Conservation (phyloP, 441 rosid genomes). For the Bocquillonia castaneifolia region DNA sequence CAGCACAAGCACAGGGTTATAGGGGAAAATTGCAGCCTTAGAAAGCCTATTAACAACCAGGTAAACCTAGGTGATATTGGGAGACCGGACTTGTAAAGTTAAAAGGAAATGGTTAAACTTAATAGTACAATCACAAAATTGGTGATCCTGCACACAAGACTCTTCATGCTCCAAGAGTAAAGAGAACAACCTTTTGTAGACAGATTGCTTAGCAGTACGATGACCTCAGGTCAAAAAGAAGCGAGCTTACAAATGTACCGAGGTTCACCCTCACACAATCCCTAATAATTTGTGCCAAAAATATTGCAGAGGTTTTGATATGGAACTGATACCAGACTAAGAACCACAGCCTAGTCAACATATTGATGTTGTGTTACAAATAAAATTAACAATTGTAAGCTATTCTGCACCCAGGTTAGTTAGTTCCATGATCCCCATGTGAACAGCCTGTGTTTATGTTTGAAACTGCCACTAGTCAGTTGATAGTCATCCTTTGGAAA, state of each 20-base stretch:
- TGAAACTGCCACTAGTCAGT: slow-evolving; percentile 2
- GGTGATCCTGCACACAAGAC: not conserved
- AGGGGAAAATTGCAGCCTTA: not conserved
- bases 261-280: no score
- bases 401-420: no score
- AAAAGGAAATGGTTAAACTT: not conserved
- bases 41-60: not conserved
- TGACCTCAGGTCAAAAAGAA: not conserved
- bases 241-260: not conserved
- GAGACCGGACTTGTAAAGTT: not conserved
- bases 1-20: not conserved
- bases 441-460: slow-evolving; percentile 3
- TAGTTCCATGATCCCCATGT: not conserved
- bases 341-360: no score
- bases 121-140: not conserved
- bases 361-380: no score
- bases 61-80: not conserved
- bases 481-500: not conserved
- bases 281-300: not conserved
- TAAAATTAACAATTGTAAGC: no score
- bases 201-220: no score
- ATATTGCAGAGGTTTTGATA: not conserved
- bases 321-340: not conserved
- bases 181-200: no score
- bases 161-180: not conserved